These are phyloP conservation scores for Hawksworthiomyces lignivorus DNA, from an alignment of 2,329 filamentous ascomycete genomes.

Conservation along the genomic window DNA sequence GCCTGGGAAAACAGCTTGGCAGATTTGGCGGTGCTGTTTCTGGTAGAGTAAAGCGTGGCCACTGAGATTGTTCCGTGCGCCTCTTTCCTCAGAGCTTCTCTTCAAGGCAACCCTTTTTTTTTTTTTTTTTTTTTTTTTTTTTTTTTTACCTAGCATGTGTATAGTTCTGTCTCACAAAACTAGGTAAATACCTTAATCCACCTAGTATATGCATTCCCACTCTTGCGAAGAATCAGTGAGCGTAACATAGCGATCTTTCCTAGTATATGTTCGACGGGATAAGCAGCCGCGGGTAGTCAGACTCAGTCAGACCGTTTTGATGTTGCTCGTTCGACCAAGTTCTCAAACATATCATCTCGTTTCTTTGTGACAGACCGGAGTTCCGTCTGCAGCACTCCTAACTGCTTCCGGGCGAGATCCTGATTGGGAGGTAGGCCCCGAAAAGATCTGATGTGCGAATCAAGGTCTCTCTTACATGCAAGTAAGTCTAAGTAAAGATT, in stretches of 20 bases:
- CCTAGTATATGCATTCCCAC: too few relatives aligned
- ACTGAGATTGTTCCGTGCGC: too few relatives aligned
- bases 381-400: constrained; percentile 59
- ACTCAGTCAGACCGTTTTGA: constrained; percentile 32
- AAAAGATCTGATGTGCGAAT: constrained; percentile 57
- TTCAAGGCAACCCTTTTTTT: too few relatives aligned
- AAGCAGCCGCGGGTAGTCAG: too few relatives aligned
- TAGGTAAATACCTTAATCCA: too few relatives aligned
- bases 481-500: constrained; percentile 50
- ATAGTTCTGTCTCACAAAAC: too few relatives aligned
- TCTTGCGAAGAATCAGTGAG: too few relatives aligned
- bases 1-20: constrained; percentile 61
- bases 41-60: constrained; percentile 50
- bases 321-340: constrained; percentile 55
- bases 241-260: too few relatives aligned
- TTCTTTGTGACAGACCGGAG: constrained; percentile 52
- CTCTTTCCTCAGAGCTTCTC: too few relatives aligned
- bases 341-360: constrained; percentile 70
- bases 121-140: too few relatives aligned
- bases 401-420: constrained; percentile 58
- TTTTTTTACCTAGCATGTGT: too few relatives aligned
- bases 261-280: too few relatives aligned
- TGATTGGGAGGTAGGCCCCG: constrained; percentile 65
- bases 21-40: constrained; percentile 64
- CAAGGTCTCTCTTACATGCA: constrained; percentile 49